phyloP scores from a whole-genome alignment of 2,329 filamentous ascomycete genomes.

The Alternaria consortialis region DNA sequence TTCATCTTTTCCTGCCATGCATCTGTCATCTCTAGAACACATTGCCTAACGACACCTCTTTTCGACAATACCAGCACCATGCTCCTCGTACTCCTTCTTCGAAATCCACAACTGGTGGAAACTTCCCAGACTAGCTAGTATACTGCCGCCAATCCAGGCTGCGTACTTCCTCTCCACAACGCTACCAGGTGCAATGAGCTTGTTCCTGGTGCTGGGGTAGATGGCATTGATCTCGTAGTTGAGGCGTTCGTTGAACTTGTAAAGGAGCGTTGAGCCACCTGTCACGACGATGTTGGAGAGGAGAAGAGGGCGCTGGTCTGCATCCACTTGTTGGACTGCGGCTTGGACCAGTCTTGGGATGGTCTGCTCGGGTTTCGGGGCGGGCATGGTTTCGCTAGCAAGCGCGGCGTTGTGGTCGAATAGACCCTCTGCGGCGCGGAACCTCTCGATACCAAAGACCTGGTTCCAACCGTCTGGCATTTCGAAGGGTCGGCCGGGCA shows the following conservation, averaged over 20 bases:
- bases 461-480: slow-evolving; percentile 98
- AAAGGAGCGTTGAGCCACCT: slow-evolving; percentile 84
- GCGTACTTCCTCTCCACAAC: slow-evolving; percentile 90
- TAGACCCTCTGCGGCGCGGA: slow-evolving; percentile 84
- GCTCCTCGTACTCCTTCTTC: slow-evolving; percentile 96
- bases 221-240: slow-evolving; percentile 82
- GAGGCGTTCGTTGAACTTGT: slow-evolving; percentile 90
- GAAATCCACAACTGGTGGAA: slow-evolving; percentile 99
- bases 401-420: slow-evolving; percentile 87
- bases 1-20: not conserved
- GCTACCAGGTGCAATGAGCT: slow-evolving; percentile 86
- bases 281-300: slow-evolving; percentile 93
- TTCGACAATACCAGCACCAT: slow-evolving; percentile 88
- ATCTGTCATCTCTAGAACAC: not conserved
- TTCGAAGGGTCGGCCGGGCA: slow-evolving; percentile 88
- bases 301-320: slow-evolving; percentile 84
- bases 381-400: slow-evolving; percentile 57
- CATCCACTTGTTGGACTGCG: slow-evolving; percentile 81
- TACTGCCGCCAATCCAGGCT: slow-evolving; percentile 95
- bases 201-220: slow-evolving; percentile 86
- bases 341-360: slow-evolving; percentile 83
- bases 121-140: slow-evolving; percentile 91
- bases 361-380: slow-evolving; percentile 76
- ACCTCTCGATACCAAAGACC: slow-evolving; percentile 89
- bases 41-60: slow-evolving; percentile 87